phyloP scores from a whole-genome alignment of 108 stramenopile species.

The Pseudonitzschia pungens region DNA sequence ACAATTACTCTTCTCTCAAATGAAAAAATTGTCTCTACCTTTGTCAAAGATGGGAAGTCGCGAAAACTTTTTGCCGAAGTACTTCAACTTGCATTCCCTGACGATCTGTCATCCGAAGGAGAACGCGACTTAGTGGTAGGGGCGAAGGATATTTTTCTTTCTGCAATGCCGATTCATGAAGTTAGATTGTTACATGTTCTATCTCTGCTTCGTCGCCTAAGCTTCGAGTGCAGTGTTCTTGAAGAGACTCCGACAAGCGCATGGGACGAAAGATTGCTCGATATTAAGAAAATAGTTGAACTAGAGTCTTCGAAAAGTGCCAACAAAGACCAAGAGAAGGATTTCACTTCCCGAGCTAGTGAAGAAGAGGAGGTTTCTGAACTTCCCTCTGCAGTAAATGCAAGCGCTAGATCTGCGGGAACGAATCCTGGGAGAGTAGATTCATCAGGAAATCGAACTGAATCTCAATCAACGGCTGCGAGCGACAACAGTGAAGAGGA shows the following conservation, averaged over 20 bases:
- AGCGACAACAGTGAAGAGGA: conserved; percentile 40
- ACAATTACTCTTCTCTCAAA: conserved; percentile 39
- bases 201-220: conserved; percentile 11
- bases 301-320: neutral
- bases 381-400: neutral
- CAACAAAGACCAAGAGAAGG: neutral
- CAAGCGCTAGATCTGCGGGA: neutral
- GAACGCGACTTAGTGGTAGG: neutral
- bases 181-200: conserved; percentile 24
- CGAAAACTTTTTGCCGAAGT: conserved; percentile 18
- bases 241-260: neutral
- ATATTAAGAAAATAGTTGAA: neutral
- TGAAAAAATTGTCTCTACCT: conserved; percentile 20
- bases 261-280: conserved; percentile 8
- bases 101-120: neutral
- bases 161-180: conserved; percentile 31
- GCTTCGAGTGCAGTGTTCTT: conserved; percentile 1
- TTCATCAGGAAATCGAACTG: conserved; percentile 16
- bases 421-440: conserved; percentile 5
- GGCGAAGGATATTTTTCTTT: conserved; percentile 7
- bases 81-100: conserved; percentile 34
- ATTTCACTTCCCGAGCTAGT: neutral
- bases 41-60: conserved; percentile 20
- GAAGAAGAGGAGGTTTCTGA: neutral
- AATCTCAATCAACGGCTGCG: conserved; percentile 32